Percentiles rank a stretch among this genome's conserved stretches.
Evolutionary conservation across 305 asterid species (phyloP).

Genomic region (Fraxinus dipetala): DNA sequence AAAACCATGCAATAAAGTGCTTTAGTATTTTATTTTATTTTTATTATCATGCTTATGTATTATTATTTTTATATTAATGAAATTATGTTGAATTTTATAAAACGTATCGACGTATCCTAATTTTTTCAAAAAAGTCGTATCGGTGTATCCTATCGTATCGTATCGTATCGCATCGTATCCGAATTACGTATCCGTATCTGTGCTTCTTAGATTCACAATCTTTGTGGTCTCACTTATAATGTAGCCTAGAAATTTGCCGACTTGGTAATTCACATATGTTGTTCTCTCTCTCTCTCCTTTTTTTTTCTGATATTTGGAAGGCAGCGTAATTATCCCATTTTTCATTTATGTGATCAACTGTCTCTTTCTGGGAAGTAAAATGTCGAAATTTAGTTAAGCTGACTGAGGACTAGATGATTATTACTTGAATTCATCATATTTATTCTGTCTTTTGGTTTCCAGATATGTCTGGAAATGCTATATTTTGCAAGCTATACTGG

Average conservation of each 20-base stretch:
- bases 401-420: background rate
- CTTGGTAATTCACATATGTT: background rate
- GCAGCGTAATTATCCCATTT: background rate
- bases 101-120: background rate
- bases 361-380: background rate
- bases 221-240: background rate
- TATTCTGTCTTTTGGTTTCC: conserved; percentile 23
- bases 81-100: background rate
- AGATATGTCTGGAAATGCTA: conserved; percentile 92
- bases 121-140: background rate
- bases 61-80: no score
- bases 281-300: background rate
- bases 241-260: background rate
- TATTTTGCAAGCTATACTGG: conserved; percentile 95
- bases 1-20: background rate
- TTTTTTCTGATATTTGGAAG: background rate
- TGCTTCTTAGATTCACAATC: background rate
- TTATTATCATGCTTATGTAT: background rate
- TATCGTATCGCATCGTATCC: no score
- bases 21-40: background rate
- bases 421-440: background rate
- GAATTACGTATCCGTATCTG: background rate
- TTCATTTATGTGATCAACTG: background rate
- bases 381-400: background rate
- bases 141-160: background rate